Base-by-base conservation (phyloP, 108 stramenopile genomes). In the Mediolabrus comicus region DNA sequence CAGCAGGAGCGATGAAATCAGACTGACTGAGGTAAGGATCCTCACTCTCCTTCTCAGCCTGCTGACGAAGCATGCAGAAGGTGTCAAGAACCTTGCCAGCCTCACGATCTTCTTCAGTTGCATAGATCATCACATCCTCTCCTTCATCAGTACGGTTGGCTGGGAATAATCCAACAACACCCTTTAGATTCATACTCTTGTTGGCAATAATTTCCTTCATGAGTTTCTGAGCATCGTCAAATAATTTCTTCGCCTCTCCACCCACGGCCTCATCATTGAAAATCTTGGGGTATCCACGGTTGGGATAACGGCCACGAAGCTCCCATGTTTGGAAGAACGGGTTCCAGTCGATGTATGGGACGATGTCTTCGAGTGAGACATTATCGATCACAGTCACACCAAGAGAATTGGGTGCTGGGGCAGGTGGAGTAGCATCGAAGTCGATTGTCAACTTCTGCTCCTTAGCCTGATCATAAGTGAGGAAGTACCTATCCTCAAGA, bases 281-380 rank as follows among this genome's bases (percentile, higher is more conserved):
- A 65, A 99, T 99, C 81, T 98, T 97, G 51, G 99, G 99, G 73
- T 98, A 99, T n/a, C 99, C 99, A 35, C 99, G 91, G 80, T 99
- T 99, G 11, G 98, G 99, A 75, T 99, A 99, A 51, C 98, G 94
- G 11, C 99, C 99, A 43, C 99, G 84, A 36, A 99, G 84, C 83
- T 99, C 99, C 98, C 97, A 99, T 19, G 98, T 98, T 83, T 98
- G 97, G 86, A 97, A 98, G 86, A 98, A 97, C 28, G 97, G 97
- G 71, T 96, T 96, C 84, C 99, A 99, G 75, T 99, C 99, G 65
- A 99, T 98, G 88, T 94, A 99, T 7, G 96, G 97, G 3, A 98
- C 87, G 61, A 98, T 87, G 54, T 97, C 97, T 58, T 84, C 84
- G 11, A 98, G 58, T 29, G 77, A 72, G 39, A 90, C 89, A 31